Evolutionary conservation across 148 eudicot species (phyloP), one percentile per base, ranked within the genome.

Genomic region (Limonium bicolor): DNA sequence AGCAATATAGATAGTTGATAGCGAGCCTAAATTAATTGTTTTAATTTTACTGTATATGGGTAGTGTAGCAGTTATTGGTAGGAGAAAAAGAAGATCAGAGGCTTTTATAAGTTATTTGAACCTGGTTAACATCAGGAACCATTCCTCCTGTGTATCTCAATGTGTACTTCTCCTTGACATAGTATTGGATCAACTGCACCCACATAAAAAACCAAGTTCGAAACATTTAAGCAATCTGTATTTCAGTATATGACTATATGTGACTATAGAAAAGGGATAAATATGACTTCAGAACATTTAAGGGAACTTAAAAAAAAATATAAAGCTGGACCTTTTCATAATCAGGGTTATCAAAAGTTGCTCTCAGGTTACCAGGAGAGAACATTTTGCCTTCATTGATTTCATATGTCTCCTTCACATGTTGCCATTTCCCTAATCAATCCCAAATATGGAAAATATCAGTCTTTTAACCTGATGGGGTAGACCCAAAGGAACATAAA

Each of bases 71-170:
- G n/a, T n/a, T n/a, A n/a, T n/a, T n/a, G n/a, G n/a, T n/a, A n/a
- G 16, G 21, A 39, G 4, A 25, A 5, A 11, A 5, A 25, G 12
- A 20, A 16, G 8, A 20, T 50, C 35, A n/a, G 27, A n/a, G n/a
- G n/a, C n/a, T n/a, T n/a, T n/a, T n/a, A n/a, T n/a, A n/a, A n/a
- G n/a, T n/a, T n/a, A 19, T 0, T 21, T 20, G 40, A 35, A 90
- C 99, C 99, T 92, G 99, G 68, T 92, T 92, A 41, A 92, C 99
- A 72, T 92, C 99, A 1, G 99, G 99, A 38, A 92, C 99, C 95
- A 85, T 92, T 71, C 99, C 99, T 62, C 99, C 99, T 1, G 99
- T 92, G 94, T 92, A 92, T 52, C 99, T 56, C 78, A 92, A 51
- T 13, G 99, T 92, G 94, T 92, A 92, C 48, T 92, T 92, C 77